Evolutionary conservation across 495 filamentous ascomycete species (phyloP), one percentile per base, ranked within the genome.

Genomic region (Talaromyces stipitatus): DNA sequence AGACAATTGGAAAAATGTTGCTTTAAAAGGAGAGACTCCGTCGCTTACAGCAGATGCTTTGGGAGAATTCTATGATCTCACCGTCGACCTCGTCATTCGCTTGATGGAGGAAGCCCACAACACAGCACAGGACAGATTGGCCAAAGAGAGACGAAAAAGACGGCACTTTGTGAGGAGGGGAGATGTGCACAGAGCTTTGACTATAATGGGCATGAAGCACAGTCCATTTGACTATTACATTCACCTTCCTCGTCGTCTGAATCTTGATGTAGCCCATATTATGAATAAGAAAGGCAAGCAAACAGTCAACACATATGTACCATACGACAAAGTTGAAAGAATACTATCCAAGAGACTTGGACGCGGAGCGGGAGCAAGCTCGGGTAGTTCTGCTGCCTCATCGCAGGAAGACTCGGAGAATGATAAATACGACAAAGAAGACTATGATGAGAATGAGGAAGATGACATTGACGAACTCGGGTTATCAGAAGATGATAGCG

Each of bases 41-140:
- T 80, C 86, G 0, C 82, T 96, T 14, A 72, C 79, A 74, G 62
- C 77, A 69, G 60, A 89, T 80, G 85, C 87, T 1, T 77, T 92
- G 10, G 76, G 81, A 22, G 90, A 95, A 57, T 86, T 95, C 53
- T 78, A 91, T 61, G 74, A 79, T n/a, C 66, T 95, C 5, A 73
- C 78, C 18, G 66, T 89, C 9, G 85, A 74, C 55, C 58, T 92
- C 16, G 91, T 87, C 0, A 79, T 79, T 26, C 75, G 85, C n/a
- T 65, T 96, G 18, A 72, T 95, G 0, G 79, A 85, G 6, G 79
- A 87, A 1, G 66, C 79, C 2, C 62, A 92, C 0, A 89, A 84
- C 61, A 78, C 86, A n/a, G 82, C 86, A 11, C 78, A 20, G 14
- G 54, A 45, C 2, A 30, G 54, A 55, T 4, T 78, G 75, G 85